Percentiles rank a stretch among this genome's conserved stretches.
Conservation (phyloP, 345 rosid genomes). For the Pelargonium nanum region DNA sequence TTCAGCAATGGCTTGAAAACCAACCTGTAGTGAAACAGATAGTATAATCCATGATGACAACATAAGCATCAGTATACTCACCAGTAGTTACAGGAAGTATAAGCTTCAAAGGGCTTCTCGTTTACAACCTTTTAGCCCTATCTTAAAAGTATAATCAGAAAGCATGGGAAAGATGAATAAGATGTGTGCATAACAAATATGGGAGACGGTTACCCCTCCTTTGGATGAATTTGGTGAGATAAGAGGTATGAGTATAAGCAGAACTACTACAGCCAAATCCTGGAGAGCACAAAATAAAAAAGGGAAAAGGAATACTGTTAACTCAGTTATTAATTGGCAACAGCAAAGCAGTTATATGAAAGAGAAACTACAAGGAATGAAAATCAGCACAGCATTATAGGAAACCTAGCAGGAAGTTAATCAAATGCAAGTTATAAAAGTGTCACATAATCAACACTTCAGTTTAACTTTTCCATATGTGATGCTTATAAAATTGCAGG, state of each 20-base stretch:
- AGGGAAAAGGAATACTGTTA: slow-evolving; percentile 3
- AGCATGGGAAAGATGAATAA: slow-evolving; percentile 5
- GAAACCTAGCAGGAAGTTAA: not conserved
- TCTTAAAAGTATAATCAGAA: slow-evolving; percentile 7
- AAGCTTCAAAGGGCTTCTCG: not conserved
- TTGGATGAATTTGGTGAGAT: slow-evolving; percentile 94
- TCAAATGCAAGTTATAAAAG: not conserved
- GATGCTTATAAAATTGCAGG: not conserved
- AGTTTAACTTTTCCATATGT: not conserved
- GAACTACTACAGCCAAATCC: slow-evolving; percentile 97
- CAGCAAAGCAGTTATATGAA: slow-evolving; percentile 8
- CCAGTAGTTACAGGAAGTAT: not conserved
- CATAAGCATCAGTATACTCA: slow-evolving; percentile 2
- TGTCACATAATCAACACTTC: not conserved
- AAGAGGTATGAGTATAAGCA: slow-evolving; percentile 96
- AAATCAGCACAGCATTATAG: not conserved
- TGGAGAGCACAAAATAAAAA: slow-evolving; percentile 29
- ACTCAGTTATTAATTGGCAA: slow-evolving; percentile 1
- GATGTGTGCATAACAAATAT: slow-evolving; percentile 7
- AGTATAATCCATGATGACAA: slow-evolving; percentile 9
- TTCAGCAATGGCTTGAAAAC: slow-evolving; percentile 95
- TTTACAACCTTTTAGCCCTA: not conserved
- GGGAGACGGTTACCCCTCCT: slow-evolving; percentile 80
- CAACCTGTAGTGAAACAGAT: slow-evolving; percentile 48
- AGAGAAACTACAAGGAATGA: not conserved